Conservation (phyloP, 352 stramenopile genomes). For the Globisporangium polare region DNA sequence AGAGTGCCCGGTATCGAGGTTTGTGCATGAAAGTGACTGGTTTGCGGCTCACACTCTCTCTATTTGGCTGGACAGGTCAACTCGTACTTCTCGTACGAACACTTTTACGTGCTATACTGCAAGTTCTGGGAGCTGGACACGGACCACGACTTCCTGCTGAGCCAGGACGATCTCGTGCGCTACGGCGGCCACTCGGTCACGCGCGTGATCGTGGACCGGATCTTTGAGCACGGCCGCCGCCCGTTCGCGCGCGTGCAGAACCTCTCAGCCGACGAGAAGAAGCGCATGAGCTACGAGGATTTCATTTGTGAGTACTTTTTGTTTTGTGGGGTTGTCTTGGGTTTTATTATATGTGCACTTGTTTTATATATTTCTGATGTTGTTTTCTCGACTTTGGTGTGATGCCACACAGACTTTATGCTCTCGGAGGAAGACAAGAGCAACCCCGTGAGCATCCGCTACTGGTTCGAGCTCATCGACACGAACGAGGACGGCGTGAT, state of each 20-base stretch:
- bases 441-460: constrained; percentile 94
- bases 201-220: constrained; percentile 84
- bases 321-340: background rate
- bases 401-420: constrained; percentile 91
- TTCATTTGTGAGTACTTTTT: constrained; percentile 75
- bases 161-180: constrained; percentile 75
- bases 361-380: background rate
- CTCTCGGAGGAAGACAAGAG: constrained; percentile 98
- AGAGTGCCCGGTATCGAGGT: no score
- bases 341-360: background rate
- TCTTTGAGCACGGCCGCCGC: constrained; percentile 78
- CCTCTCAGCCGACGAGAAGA: constrained; percentile 76
- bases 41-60: no score
- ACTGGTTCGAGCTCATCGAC: constrained; percentile 99
- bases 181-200: constrained; percentile 84
- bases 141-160: constrained; percentile 85
- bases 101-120: constrained; percentile 99
- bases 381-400: constrained; percentile 2
- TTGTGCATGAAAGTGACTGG: no score
- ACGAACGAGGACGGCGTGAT: constrained; percentile 97
- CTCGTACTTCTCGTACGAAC: constrained; percentile 98
- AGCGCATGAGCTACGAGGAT: constrained; percentile 90
- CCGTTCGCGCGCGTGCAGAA: constrained; percentile 80
- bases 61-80: no score
- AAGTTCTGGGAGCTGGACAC: constrained; percentile 99